Evolutionary conservation across 768 basidiomycete genomes (phyloP), one percentile per base, ranked within the genome.

Genomic region (Tephrocybe rancida): DNA sequence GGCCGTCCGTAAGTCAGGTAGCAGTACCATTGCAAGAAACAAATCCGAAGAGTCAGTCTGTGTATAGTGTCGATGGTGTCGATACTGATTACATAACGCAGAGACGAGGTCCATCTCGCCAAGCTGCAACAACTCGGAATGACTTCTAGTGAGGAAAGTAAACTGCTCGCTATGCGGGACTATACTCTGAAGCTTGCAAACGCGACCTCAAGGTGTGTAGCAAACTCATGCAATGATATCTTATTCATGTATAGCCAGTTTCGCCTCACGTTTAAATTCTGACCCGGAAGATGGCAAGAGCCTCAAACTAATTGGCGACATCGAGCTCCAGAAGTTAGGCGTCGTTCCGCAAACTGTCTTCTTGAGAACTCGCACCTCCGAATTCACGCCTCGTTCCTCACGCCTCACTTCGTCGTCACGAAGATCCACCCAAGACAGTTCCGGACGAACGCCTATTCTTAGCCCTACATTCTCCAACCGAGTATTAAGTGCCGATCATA

Each of bases 301-400:
- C 53, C 74, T 92, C 21, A 87, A 84, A 64, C 75, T 83, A 4
- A 80, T 77, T 8, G 82, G 82, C 18, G 82, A 87, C 44, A 77
- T 93, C 29, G 89, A 92, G 54, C 79, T 99, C 35, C 89, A 88
- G 61, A 93, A 92, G 62, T 83, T 98, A 3, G 88, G 88, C 1
- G 88, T 95, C 4, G 90, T 95, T 0, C 93, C 94, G 11, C 92
- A 92, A 54, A 97, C 93, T 0, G 86, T 97, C 18, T 97, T 98
- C 69, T 73, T 97, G 60, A 90, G 82, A 61, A 64, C 81, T n/a
- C 72, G 80, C 24, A 64, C 70, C 21, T 65, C 73, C 5, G 83
- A 86, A 5, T 49, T 69, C 10, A 52, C 69, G 13, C 60, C 61
- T n/a, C n/a, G n/a, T 62, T 64, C 72, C 13, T 75, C 79, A 25